A percentile compares a stretch with the other conserved stretches of the same genome.
Evolutionary conservation across 495 filamentous ascomycete genomes (phyloP).

Genomic region (Poronia punctata): DNA sequence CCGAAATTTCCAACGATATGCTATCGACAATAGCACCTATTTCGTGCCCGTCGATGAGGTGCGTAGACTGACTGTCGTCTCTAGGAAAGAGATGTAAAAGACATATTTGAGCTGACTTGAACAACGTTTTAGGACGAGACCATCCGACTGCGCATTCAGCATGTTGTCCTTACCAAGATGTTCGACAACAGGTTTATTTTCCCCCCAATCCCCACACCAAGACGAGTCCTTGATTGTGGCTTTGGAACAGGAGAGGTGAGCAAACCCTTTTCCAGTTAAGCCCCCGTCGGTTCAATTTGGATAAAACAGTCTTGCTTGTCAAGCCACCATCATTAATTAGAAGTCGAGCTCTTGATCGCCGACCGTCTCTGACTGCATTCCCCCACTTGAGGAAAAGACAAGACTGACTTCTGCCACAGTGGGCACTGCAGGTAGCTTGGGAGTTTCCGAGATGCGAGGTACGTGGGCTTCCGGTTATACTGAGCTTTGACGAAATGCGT

Average conservation of each 20-base stretch:
- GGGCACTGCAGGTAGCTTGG: slow-evolving; percentile 45
- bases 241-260: slow-evolving; percentile 50
- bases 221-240: slow-evolving; percentile 70
- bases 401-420: slow-evolving; percentile 16
- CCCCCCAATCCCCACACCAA: slow-evolving; percentile 57
- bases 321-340: background rate
- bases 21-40: slow-evolving; percentile 65
- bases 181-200: slow-evolving; percentile 78
- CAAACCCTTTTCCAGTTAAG: slow-evolving; percentile 53
- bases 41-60: slow-evolving; percentile 85
- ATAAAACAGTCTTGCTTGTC: background rate
- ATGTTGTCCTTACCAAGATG: slow-evolving; percentile 61
- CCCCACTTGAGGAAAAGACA: background rate
- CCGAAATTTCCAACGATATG: slow-evolving; percentile 66
- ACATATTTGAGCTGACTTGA: slow-evolving; percentile 13
- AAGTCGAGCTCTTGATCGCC: too few species aligned
- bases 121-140: slow-evolving; percentile 61
- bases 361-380: background rate
- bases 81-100: background rate
- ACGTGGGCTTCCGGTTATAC: slow-evolving; percentile 28
- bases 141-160: slow-evolving; percentile 63
- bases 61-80: slow-evolving; percentile 6
- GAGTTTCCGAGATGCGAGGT: slow-evolving; percentile 70
- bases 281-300: slow-evolving; percentile 7
- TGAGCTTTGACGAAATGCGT: too few species aligned